Evolutionary conservation across 768 basidiomycete genomes (phyloP), one percentile per base, ranked within the genome.

Genomic region (Baorangia bicolor): DNA sequence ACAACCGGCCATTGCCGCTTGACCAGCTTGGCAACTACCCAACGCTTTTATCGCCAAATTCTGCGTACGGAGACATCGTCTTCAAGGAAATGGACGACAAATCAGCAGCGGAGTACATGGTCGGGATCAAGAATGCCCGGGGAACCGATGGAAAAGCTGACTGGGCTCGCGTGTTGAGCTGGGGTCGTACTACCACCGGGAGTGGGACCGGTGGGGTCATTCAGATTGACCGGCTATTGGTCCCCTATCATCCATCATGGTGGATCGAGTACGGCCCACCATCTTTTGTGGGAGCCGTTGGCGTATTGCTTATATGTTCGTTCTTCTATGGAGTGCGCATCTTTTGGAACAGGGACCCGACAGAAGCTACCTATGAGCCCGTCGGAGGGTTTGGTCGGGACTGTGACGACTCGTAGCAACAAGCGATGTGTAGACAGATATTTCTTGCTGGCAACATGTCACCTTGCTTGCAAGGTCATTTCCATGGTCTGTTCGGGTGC

Each of bases 351-450:
- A 72, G 78, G 64, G 90, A 92, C 68, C 83, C 83, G 52, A 88
- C 84, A 31, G 89, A 93, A 70, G 88, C 92, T 34, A 94, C 91
- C 35, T 97, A 92, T 70, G 94, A 96, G 69, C 93, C 94, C 23
- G 73, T 89, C 35, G 94, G 93, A 43, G 92, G 93, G 34, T 92
- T 90, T 69, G 81, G 78, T 34, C 75, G 75, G 45, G 82, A 83
- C 40, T 83, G 82, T 53, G 70, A 75, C 1, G 72, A 78, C 7
- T 64, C 60, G 42, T 70, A 65, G 52, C 49, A 12, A 47, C 46
- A 11, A 27, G 30, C 2, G 35, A 55, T 60, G 47, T 67, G 59
- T 63, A 65, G 51, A 59, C 41, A 59, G 21, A 50, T 52, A 45
- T 66, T 55, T 64, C 52, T 50, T 62, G 54, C 39, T n/a, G 31